Evolutionary conservation across 305 asterid species (phyloP), one percentile per base, ranked within the genome.

Genomic region (Euphrasia arctica): DNA sequence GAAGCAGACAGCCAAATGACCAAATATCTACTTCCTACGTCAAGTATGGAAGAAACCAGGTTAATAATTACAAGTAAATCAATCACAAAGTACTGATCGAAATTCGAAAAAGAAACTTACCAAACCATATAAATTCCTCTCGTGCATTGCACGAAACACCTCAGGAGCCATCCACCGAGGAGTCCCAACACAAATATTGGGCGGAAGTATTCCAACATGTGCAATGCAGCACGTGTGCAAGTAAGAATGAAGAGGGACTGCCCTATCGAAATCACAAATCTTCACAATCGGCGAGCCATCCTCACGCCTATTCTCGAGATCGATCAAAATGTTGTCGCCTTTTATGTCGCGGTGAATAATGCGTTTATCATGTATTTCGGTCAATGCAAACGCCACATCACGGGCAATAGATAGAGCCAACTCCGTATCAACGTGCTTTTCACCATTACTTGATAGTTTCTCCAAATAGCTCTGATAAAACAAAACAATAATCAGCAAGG

Each of bases 81-180:
- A n/a, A n/a, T n/a, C n/a, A n/a, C n/a, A n/a, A n/a, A n/a, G n/a
- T n/a, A n/a, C n/a, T n/a, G n/a, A n/a, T n/a, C n/a, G n/a, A n/a
- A n/a, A n/a, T n/a, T n/a, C n/a, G n/a, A n/a, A n/a, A n/a, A 25
- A 43, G 42, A 68, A 77, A 77, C 93, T 80, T 70, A 92, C 98
- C 95, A 92, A 69, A 14, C 98, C 98, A 81, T 92, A 92, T 27
- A 78, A 84, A 49, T 60, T 77, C 50, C 51, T 70, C 62, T 75
- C 58, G 54, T 76, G 77, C 87, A 82, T 80, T 18, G 95, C 77
- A 43, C 66, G 72, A 18, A 87, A 80, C 62, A 87, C 96, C 84
- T 92, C 98, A 45, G 98, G 97, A 64, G 98, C 95, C 96, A 92
- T 92, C 98, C 97, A 92, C 57, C 95, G 81, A 58, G 96, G 97